Evolutionary conservation across 805 yeast genomes (phyloP).

Genomic region (Sugiyamaella smithiae): DNA sequence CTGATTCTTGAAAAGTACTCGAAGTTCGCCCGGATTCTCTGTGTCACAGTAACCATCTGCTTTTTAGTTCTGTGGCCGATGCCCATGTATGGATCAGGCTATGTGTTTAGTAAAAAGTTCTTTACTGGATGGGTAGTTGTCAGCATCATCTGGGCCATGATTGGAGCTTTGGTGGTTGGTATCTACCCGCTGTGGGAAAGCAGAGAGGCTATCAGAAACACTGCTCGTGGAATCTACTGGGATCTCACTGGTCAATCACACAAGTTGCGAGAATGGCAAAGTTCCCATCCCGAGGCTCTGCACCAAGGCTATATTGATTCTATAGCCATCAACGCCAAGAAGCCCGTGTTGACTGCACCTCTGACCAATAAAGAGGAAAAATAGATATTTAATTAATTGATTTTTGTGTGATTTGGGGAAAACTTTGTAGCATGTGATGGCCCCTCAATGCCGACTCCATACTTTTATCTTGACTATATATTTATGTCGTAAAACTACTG

Average conservation of each 20-base stretch:
- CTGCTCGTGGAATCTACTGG: constrained; percentile 81
- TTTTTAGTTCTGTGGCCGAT: constrained; percentile 82
- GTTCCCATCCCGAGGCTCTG: constrained; percentile 64
- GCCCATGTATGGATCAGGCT: constrained; percentile 86
- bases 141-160: constrained; percentile 75
- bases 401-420: too few species aligned
- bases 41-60: constrained; percentile 58
- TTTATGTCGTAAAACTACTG: too few species aligned
- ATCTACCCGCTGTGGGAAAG: constrained; percentile 75
- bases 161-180: constrained; percentile 49
- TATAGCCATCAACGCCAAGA: background rate
- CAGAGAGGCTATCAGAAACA: constrained; percentile 58
- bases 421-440: too few species aligned
- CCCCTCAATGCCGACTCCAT: too few species aligned
- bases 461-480: too few species aligned
- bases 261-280: constrained; percentile 76
- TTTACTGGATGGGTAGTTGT: constrained; percentile 91
- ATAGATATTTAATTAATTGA: too few species aligned
- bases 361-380: background rate
- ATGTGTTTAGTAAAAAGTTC: constrained; percentile 69
- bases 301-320: constrained; percentile 37
- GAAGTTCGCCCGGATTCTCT: constrained; percentile 57
- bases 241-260: constrained; percentile 72
- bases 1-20: constrained; percentile 53
- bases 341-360: background rate